phyloP scores from a whole-genome alignment of 2,329 filamentous ascomycete genomes.

The Plectosphaerella sp. region DNA sequence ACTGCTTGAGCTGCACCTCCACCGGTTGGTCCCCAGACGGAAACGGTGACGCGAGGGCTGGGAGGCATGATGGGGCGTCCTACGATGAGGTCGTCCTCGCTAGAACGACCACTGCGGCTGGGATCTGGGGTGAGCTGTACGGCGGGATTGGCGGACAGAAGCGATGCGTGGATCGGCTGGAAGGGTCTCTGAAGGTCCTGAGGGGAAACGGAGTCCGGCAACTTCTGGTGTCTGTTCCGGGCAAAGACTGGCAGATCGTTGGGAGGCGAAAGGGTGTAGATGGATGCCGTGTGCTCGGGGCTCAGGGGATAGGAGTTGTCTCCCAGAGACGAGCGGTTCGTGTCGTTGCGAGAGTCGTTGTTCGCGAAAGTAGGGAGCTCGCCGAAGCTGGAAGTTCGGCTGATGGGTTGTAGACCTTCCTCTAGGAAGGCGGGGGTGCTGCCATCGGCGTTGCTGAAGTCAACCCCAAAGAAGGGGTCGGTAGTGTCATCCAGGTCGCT shows the following conservation, averaged over 20 bases:
- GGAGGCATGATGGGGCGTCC: slow-evolving; percentile 36
- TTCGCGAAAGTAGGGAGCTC: slow-evolving; percentile 5
- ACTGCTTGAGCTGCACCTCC: slow-evolving; percentile 28
- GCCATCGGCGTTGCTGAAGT: slow-evolving; percentile 38
- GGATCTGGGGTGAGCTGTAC: slow-evolving; percentile 44
- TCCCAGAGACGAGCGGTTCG: slow-evolving; percentile 12
- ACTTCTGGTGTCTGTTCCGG: slow-evolving; percentile 11
- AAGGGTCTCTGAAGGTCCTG: slow-evolving; percentile 37
- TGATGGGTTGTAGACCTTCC: slow-evolving; percentile 17
- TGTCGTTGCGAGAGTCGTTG: slow-evolving; percentile 4
- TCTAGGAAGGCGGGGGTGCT: slow-evolving; percentile 42
- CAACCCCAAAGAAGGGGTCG: slow-evolving; percentile 47
- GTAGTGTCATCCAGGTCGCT: slow-evolving; percentile 37
- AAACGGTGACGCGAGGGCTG: slow-evolving; percentile 53
- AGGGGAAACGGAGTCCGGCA: slow-evolving; percentile 33
- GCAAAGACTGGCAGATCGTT: slow-evolving; percentile 23
- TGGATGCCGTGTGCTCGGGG: slow-evolving; percentile 45
- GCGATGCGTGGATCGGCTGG: slow-evolving; percentile 24
- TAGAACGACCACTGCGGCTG: slow-evolving; percentile 44
- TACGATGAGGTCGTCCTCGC: slow-evolving; percentile 41
- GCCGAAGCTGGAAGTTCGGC: slow-evolving; percentile 10
- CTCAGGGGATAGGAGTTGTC: slow-evolving; percentile 39
- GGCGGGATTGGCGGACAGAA: slow-evolving; percentile 21
- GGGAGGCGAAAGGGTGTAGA: slow-evolving; percentile 38
- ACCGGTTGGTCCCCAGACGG: slow-evolving; percentile 45